Evolutionary conservation across 2,329 filamentous ascomycete genomes (phyloP), one percentile per base, ranked within the genome.

Genomic region (Pleurostoma richardsiae): DNA sequence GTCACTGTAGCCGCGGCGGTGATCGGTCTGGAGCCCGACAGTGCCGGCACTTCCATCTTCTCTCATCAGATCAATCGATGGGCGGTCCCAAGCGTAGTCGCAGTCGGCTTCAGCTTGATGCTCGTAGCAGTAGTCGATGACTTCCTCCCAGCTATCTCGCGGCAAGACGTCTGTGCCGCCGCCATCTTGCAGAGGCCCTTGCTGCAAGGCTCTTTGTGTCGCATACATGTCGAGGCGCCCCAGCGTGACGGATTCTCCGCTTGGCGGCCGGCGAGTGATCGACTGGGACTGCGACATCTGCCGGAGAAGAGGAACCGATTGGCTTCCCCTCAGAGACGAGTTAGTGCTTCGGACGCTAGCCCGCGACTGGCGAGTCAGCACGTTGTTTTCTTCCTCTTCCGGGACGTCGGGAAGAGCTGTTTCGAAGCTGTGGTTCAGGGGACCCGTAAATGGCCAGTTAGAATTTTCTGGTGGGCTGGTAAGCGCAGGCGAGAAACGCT

Each of bases 41-140:
- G 55, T 49, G 6, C 39, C 45, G 19, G 43, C 27, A 3, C 39
- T 10, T 7, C 38, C 30, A 3, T 46, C 28, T 4, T 42, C 43
- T 44, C 64, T 63, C 28, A 55, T 59, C 39, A 69, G 49, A 42
- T 82, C 79, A 44, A 77, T 55, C 0, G 80, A 83, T 3, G 73
- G 67, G 11, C 77, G 74, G 48, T 82, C 79, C 82, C 82, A 85
- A 40, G 82, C 76, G 54, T 83, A 85, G 51, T 85, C 76, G 57
- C 80, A 85, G 60, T 85, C 72, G 6, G 81, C 82, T 59, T 86
- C 83, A 10, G 76, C 80, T 53, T 82, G 82, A 54, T 86, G 79
- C 53, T 85, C 82, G 56, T 86, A 86, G 58, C 80, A 85, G 61
- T 85, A 86, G 58, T 86, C 83, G 50, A 86, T 85, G 51, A 81